Evolutionary conservation across 768 basidiomycete genomes (phyloP).

Genomic region (Hericium erinaceus): DNA sequence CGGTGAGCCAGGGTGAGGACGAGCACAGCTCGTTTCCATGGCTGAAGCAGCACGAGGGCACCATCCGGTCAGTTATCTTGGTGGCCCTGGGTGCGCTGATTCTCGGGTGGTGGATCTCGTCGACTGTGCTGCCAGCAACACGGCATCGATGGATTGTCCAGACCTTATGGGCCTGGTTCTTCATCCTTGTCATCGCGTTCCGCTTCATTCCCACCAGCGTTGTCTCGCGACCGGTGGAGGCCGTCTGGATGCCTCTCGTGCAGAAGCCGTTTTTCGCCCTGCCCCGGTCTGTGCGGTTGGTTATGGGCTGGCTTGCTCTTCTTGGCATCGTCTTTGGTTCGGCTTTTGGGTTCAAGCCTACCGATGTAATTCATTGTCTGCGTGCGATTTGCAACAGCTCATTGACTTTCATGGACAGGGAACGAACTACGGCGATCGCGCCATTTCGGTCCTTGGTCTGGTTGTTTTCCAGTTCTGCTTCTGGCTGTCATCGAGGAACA

Average conservation of each 20-base stretch:
- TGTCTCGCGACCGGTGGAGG: conserved; percentile 60
- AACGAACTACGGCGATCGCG: conserved; percentile 68
- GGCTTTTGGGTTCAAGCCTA: conserved; percentile 71
- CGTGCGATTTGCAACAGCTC: background rate
- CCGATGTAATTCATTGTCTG: conserved; percentile 31
- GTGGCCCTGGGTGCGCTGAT: conserved; percentile 48
- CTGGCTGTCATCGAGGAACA: conserved; percentile 55
- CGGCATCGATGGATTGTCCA: conserved; percentile 79
- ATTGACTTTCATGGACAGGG: conserved; percentile 25
- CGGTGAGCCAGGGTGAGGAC: conserved; percentile 6
- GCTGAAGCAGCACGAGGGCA: conserved; percentile 9
- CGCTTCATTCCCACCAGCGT: conserved; percentile 71
- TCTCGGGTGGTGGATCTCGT: conserved; percentile 75
- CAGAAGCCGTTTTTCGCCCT: conserved; percentile 59
- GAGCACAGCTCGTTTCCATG: conserved; percentile 9
- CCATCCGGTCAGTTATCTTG: conserved; percentile 31
- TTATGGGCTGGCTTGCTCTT: conserved; percentile 69
- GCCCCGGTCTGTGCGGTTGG: conserved; percentile 42
- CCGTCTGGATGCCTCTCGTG: conserved; percentile 60
- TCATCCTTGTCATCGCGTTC: conserved; percentile 72
- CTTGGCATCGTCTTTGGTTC: conserved; percentile 76
- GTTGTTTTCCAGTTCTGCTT: conserved; percentile 73
- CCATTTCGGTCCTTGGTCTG: conserved; percentile 75
- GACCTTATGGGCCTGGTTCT: conserved; percentile 76
- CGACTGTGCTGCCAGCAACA: conserved; percentile 58